Base-by-base conservation (phyloP, 805 yeast species). In the Scheffersomyces amazonensis region DNA sequence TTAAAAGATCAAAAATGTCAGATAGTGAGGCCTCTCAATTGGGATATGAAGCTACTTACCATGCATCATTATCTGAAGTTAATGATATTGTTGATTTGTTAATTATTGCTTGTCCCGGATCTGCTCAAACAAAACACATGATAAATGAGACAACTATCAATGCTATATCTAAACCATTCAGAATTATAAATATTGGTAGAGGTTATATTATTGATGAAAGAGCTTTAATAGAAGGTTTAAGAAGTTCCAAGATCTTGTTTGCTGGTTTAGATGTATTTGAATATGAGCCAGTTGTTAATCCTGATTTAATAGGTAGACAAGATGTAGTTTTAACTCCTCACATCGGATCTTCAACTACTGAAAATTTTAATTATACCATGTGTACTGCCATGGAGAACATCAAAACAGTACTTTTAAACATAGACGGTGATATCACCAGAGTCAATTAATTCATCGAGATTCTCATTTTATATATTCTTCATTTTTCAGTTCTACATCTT, bases 231-330 rank as follows among this genome's bases (percentile, higher is more conserved):
- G 69, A 62, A 4, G 90, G 82, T 0, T 64, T 86, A 37, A 68
- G 78, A 39, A 50, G 69, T 9, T 87, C 87, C 1, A 73, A 79
- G 38, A 69, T 86, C 3, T 57, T 73, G 6, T 76, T 81, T 53
- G 87, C 81, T 8, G 93, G 91, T 0, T 55, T 83, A 20, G 95
- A 86, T 50, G 95, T 86, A 4, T 83, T 66, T 55, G 79, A 75
- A 41, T 58, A 75, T 19, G 95, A 86, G 56, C 87, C 87, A 4
- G 33, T 49, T 0, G 72, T 81, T n/a, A 71, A 75, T 43, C 64
- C 68, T 12, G 76, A 67, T 23, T 68, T 81, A 31, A 44, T 73
- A 25, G 60, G 65, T 3, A 70, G 90, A 53, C 69, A 76, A 48
- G 88, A 84, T 53, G 85, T 84, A 12, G 61, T 80, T 0, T 59